These are phyloP conservation scores for Solioccasus polychromus DNA, from an alignment of 768 basidiomycete genomes.

Conservation along the genomic window DNA sequence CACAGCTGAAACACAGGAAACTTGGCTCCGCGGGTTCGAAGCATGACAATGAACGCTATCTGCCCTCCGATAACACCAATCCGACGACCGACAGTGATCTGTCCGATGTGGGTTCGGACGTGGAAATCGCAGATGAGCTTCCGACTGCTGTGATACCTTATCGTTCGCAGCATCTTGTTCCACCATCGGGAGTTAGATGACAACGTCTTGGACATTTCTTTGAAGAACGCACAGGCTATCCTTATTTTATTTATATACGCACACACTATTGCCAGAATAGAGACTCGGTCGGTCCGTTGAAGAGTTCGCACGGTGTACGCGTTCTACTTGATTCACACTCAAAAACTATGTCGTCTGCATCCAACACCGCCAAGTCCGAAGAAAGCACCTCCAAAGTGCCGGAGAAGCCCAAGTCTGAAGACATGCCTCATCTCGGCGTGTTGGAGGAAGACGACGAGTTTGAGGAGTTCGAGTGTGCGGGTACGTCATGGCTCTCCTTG, in stretches of 20 bases:
- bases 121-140: conserved; percentile 25
- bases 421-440: conserved; percentile 72
- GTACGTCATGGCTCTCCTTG: conserved; percentile 38
- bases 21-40: conserved; percentile 17
- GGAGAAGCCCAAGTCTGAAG: conserved; percentile 43
- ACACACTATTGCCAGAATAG: too few relatives aligned
- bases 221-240: conserved; percentile 21
- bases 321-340: not conserved
- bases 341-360: conserved; percentile 39
- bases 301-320: conserved; percentile 25
- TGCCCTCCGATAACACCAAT: conserved; percentile 22
- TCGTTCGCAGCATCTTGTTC: conserved; percentile 14
- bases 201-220: conserved; percentile 6
- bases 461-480: conserved; percentile 86
- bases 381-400: conserved; percentile 26
- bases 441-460: conserved; percentile 98
- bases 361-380: conserved; percentile 46
- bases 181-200: conserved; percentile 10
- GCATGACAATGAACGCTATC: conserved; percentile 19
- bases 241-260: conserved; percentile 38
- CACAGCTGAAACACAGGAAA: conserved; percentile 21
- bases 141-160: conserved; percentile 13
- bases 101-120: conserved; percentile 25
- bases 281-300: not conserved
- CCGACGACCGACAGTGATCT: conserved; percentile 20